These are phyloP conservation scores for Pythium periplocum DNA, from an alignment of 352 stramenopile genomes.

Conservation along the genomic window DNA sequence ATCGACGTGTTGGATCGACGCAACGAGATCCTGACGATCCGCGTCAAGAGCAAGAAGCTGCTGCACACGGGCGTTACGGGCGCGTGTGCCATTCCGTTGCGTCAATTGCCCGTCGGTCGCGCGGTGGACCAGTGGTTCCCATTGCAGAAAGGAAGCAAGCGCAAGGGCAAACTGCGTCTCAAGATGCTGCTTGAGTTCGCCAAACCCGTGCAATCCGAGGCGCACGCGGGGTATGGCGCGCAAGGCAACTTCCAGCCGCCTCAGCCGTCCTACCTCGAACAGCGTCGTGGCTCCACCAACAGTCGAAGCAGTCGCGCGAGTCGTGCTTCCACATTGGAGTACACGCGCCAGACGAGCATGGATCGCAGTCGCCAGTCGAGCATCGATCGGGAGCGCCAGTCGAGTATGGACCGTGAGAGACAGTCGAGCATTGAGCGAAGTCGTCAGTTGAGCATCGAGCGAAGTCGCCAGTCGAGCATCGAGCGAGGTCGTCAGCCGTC, in stretches of 20 bases:
- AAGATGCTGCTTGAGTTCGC: conserved; percentile 1
- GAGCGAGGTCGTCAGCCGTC: neutral
- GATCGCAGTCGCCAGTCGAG: too few species aligned
- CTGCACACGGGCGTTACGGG: conserved; percentile 50
- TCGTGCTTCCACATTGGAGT: too few species aligned
- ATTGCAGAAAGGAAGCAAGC: conserved; percentile 41
- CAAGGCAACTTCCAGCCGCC: neutral
- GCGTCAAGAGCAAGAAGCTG: conserved; percentile 62
- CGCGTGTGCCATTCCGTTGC: conserved; percentile 44
- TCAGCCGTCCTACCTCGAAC: too few species aligned
- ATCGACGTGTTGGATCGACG: conserved; percentile 16
- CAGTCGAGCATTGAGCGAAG: too few species aligned
- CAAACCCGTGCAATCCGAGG: too few species aligned
- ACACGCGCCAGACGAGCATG: too few species aligned
- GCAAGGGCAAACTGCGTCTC: conserved; percentile 38
- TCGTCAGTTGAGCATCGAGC: too few species aligned
- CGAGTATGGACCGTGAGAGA: too few species aligned
- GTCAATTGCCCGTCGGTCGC: conserved; percentile 34
- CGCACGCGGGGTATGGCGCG: neutral
- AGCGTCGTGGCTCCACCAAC: too few species aligned
- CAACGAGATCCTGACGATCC: conserved; percentile 49
- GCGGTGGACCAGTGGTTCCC: conserved; percentile 51
- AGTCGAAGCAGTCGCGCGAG: too few species aligned
- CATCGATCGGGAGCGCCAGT: too few species aligned
- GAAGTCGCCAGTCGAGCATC: too few species aligned